Evolutionary conservation across 495 filamentous ascomycete species (phyloP), one percentile per base, ranked within the genome.

Genomic region (Annulohypoxylon stygium): DNA sequence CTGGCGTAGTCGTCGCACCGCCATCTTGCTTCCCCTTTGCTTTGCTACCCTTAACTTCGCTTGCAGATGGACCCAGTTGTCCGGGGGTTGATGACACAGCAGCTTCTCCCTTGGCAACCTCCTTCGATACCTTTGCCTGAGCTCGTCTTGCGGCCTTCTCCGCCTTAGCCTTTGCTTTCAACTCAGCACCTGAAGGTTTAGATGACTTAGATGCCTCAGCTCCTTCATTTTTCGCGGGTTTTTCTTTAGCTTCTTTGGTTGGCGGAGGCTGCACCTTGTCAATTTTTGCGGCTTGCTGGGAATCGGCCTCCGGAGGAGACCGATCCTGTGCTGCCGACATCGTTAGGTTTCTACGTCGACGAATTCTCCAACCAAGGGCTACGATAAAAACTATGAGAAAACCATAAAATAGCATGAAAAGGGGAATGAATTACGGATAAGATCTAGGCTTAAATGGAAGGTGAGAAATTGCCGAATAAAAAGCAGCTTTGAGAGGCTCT

Each of bases 101-200:
- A 43, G 72, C 72, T 45, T 75, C 77, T n/a, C 75, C 73, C 67
- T 78, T 79, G 10, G 67, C 67, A 9, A 73, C 64, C 59, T 81
- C 78, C 78, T 82, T 73, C 80, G 86, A 75, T 71, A 82, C 82
- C 81, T 89, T 87, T 76, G 79, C 86, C 76, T 90, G 86, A 20
- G 89, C 92, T 76, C 94, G 87, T 65, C 90, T 86, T 34, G 91
- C 92, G 57, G 88, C 87, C 78, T 94, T 95, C 73, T 96, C 92
- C 10, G 89, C 92, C 78, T 95, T 93, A 58, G 89, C 88, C 79
- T 88, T 86, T 59, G 91, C 92, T 76, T 95, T 96, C 75, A 93
- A 74, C 76, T 94, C 91, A 6, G 89, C 90, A 10, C 85, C 84
- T 1, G 89, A 89, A 60, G 89, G 84, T 65, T 93, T 80, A 58